Evolutionary conservation across 2,329 filamentous ascomycete species (phyloP).

Genomic region (Fusarium graminum): DNA sequence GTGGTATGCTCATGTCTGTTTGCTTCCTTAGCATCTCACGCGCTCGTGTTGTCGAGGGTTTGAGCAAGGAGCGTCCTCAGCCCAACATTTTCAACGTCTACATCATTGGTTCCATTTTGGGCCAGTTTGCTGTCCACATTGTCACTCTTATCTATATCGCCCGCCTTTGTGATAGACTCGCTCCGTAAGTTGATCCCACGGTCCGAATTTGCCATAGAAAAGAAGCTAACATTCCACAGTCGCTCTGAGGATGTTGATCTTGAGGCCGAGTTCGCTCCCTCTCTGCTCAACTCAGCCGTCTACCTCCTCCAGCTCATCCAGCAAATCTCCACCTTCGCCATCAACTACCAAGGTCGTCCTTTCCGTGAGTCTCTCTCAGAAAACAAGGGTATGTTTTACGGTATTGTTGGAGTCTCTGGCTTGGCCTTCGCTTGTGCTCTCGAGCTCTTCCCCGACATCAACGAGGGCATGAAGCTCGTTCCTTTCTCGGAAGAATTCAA

Average conservation of each 20-base stretch:
- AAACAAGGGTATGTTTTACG: conserved; percentile 98
- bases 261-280: conserved; percentile 93
- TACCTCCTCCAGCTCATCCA: conserved; percentile 98
- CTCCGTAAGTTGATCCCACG: conserved; percentile 74
- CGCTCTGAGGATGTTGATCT: conserved; percentile 79
- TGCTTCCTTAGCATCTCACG: conserved; percentile 99
- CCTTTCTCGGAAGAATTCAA: conserved; percentile 93
- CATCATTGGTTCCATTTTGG: conserved; percentile 97
- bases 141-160: conserved; percentile 94
- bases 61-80: conserved; percentile 97
- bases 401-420: conserved; percentile 87
- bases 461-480: conserved; percentile 91
- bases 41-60: conserved; percentile 91
- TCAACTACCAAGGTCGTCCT: conserved; percentile 98
- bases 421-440: conserved; percentile 96
- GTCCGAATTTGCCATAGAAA: accelerated
- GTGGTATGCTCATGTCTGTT: conserved; percentile 99
- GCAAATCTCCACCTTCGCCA: conserved; percentile 98
- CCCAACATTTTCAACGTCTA: conserved; percentile 99
- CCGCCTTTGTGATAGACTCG: conserved; percentile 85
- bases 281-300: conserved; percentile 94
- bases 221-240: conserved; percentile 53
- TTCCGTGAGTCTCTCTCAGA: conserved; percentile 97
- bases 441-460: conserved; percentile 95
- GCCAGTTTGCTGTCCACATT: conserved; percentile 97